Percentiles rank a stretch among this genome's conserved stretches.
phyloP scores from a whole-genome alignment of 495 filamentous ascomycete species.

The Melanomma pulvis-pyrius region DNA sequence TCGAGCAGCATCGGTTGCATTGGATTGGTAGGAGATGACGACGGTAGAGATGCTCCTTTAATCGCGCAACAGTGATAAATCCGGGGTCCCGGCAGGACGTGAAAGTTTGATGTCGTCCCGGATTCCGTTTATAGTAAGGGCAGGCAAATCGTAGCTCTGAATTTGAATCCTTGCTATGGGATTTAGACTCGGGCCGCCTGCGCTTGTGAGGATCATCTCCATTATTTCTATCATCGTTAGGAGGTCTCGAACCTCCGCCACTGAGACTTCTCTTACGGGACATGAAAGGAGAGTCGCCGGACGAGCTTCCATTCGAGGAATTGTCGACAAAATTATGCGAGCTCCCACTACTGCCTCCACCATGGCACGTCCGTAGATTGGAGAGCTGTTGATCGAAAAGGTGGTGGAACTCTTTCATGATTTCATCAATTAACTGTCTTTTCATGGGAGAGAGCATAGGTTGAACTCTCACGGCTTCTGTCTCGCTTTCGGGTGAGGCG shows the following conservation, averaged over 20 bases:
- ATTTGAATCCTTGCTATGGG: background rate
- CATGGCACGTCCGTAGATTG: background rate
- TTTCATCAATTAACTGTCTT: slow-evolving; percentile 11
- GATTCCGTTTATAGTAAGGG: slow-evolving; percentile 31
- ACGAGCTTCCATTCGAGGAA: slow-evolving; percentile 3
- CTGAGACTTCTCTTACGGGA: slow-evolving; percentile 29
- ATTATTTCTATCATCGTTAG: slow-evolving; percentile 14
- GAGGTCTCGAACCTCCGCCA: slow-evolving; percentile 5
- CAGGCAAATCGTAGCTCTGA: slow-evolving; percentile 26
- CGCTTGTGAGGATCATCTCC: slow-evolving; percentile 27
- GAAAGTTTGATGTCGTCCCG: slow-evolving; percentile 27
- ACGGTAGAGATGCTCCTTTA: slow-evolving; percentile 33
- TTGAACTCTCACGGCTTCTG: slow-evolving; percentile 2
- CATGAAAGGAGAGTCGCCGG: slow-evolving; percentile 6
- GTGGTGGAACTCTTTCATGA: slow-evolving; percentile 30
- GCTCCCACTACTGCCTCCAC: background rate
- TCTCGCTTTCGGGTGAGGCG: slow-evolving; percentile 13
- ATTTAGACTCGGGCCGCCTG: slow-evolving; percentile 14
- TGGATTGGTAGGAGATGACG: slow-evolving; percentile 30
- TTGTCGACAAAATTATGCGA: background rate
- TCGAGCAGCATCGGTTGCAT: slow-evolving; percentile 30
- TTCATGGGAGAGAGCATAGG: slow-evolving; percentile 25
- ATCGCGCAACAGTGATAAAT: slow-evolving; percentile 23
- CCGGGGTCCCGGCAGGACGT: slow-evolving; percentile 30
- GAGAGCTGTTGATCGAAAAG: slow-evolving; percentile 8